Conservation (phyloP, 345 rosid genomes). For the Excoecaria cochinchinensis region DNA sequence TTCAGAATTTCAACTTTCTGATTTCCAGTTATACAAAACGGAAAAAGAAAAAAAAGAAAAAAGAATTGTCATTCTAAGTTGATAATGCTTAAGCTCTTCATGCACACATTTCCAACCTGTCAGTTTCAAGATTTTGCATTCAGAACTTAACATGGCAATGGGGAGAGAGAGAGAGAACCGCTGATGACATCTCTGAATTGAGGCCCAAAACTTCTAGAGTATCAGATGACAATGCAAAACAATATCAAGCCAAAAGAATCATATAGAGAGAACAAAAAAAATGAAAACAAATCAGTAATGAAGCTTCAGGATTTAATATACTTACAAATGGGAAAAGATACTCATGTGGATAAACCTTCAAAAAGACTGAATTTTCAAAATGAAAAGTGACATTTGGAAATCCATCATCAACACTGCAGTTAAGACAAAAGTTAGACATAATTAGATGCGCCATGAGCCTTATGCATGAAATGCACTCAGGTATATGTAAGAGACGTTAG, state of each 20-base stretch:
- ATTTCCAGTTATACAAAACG: not conserved
- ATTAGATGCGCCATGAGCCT: conserved; percentile 12
- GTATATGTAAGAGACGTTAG: not conserved
- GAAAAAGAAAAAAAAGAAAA: not conserved
- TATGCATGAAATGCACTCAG: too few species aligned
- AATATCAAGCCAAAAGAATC: not conserved
- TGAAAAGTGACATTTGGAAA: conserved; percentile 91
- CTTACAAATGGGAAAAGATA: conserved; percentile 86
- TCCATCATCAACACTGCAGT: conserved; percentile 78
- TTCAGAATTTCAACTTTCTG: too few species aligned
- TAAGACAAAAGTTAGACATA: conserved; percentile 7
- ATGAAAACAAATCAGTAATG: not conserved
- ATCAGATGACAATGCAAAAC: not conserved
- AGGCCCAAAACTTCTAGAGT: not conserved
- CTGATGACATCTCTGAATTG: not conserved
- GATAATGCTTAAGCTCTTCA: not conserved
- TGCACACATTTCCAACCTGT: not conserved
- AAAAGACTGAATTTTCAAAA: conserved; percentile 69
- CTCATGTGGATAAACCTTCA: conserved; percentile 88
- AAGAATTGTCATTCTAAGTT: not conserved
- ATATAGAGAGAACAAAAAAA: not conserved
- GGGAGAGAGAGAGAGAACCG: not conserved
- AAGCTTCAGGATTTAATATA: conserved; percentile 27
- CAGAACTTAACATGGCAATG: not conserved
- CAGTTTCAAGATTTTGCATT: not conserved